Conservation (phyloP, 345 rosid species). For the Angophora floribunda region DNA sequence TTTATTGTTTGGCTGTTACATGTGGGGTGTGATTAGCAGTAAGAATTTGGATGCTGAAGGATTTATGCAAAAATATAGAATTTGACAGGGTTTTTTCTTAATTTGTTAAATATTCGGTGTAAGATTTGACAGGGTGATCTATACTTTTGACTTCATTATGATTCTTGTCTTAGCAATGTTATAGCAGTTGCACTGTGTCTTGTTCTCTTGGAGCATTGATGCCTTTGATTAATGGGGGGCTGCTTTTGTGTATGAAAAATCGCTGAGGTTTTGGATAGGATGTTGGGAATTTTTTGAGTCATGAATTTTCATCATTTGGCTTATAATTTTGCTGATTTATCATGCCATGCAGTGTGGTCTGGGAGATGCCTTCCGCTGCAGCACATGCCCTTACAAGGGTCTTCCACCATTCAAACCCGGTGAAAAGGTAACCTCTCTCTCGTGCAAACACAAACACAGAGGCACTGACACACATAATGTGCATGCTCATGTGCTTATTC, state of each 20-base stretch:
- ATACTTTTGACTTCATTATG: not conserved
- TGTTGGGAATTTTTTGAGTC: not conserved
- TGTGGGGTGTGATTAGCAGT: not conserved
- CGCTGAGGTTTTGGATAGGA: not conserved
- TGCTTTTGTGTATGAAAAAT: not conserved
- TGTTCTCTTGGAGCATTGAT: not conserved
- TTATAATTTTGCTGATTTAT: not conserved
- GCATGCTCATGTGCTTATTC: not conserved
- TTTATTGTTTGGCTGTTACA: not conserved
- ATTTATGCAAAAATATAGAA: not conserved
- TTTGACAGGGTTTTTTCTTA: not conserved
- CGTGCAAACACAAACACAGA: not conserved
- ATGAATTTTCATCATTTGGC: not conserved
- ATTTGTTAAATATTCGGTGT: too few species aligned
- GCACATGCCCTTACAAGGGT: constrained; percentile 94
- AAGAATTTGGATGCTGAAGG: not conserved
- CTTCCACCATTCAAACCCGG: constrained; percentile 85
- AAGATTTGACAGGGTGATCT: not conserved
- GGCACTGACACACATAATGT: not conserved
- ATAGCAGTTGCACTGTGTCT: not conserved
- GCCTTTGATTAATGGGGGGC: not conserved
- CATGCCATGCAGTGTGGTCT: constrained; percentile 62
- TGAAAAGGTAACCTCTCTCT: constrained; percentile 56
- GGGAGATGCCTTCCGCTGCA: constrained; percentile 95
- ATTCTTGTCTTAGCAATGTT: not conserved